These are phyloP conservation scores for Scutellaria galericulata DNA, from an alignment of 257 asterid species.

Conservation along the genomic window DNA sequence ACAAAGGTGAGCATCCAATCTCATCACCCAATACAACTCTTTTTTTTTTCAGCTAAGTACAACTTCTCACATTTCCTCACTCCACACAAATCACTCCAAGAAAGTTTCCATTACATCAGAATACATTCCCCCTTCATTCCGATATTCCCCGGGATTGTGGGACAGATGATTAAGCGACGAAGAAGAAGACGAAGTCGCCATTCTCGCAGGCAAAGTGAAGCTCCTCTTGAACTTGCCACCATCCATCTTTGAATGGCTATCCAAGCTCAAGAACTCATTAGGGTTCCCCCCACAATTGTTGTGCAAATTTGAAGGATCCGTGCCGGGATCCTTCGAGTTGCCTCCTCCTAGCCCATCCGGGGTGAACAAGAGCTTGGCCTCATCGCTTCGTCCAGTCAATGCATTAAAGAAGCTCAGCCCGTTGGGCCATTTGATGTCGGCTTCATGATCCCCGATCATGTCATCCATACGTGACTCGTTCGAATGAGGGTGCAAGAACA, in stretches of 20 bases:
- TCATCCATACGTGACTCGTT: slow-evolving; percentile 67
- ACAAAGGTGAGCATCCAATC: slow-evolving; percentile 32
- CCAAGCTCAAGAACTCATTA: slow-evolving; percentile 80
- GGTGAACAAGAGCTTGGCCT: slow-evolving; percentile 72
- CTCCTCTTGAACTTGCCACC: slow-evolving; percentile 79
- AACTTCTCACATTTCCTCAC: slow-evolving; percentile 33
- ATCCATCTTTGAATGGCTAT: slow-evolving; percentile 75
- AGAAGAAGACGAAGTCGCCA: slow-evolving; percentile 80
- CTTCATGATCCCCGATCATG: slow-evolving; percentile 69
- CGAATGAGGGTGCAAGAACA: slow-evolving; percentile 84
- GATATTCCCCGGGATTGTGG: slow-evolving; percentile 68
- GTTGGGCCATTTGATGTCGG: slow-evolving; percentile 95
- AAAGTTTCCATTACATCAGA: slow-evolving; percentile 89
- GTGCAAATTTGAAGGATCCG: slow-evolving; percentile 51
- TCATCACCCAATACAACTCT: slow-evolving; percentile 30
- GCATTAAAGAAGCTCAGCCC: slow-evolving; percentile 83
- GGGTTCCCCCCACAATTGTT: slow-evolving; percentile 34
- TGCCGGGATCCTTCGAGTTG: slow-evolving; percentile 45
- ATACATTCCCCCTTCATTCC: slow-evolving; percentile 76
- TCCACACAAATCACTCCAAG: slow-evolving; percentile 63
- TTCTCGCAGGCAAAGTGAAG: slow-evolving; percentile 83
- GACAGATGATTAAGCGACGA: slow-evolving; percentile 68
- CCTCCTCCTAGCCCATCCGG: slow-evolving; percentile 56
- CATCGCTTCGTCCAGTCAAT: slow-evolving; percentile 71
- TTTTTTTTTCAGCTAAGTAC: slow-evolving; percentile 45